Percentiles rank a stretch among this genome's conserved stretches.
These are phyloP conservation scores for Lasiodiplodia hormozganensis DNA, from an alignment of 2,329 filamentous ascomycete species.

Conservation along the genomic window DNA sequence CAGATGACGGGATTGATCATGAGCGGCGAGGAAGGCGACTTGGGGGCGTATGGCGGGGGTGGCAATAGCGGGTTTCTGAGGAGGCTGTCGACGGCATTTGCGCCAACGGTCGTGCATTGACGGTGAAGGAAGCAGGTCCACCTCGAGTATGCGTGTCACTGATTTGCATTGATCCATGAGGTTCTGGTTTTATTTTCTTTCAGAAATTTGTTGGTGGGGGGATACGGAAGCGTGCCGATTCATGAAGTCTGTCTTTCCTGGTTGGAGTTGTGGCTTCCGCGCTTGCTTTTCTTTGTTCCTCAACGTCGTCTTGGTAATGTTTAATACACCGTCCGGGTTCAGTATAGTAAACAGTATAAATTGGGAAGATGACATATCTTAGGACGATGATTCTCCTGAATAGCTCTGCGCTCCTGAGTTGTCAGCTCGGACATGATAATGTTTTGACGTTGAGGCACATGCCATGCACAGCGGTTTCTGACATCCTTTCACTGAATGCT, in stretches of 20 bases:
- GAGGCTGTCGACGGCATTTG: constrained; percentile 20
- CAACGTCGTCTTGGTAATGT: background rate
- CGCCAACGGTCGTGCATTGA: constrained; percentile 21
- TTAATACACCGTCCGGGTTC: background rate
- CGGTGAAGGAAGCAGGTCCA: background rate
- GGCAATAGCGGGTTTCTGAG: constrained; percentile 23
- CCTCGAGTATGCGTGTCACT: background rate
- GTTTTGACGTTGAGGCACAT: too few relatives aligned
- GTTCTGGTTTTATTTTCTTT: background rate
- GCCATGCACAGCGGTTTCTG: too few relatives aligned
- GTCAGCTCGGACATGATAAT: too few relatives aligned
- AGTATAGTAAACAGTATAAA: background rate
- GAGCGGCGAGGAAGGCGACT: background rate
- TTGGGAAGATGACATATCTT: too few relatives aligned
- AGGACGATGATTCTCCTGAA: too few relatives aligned
- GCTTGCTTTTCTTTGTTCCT: background rate
- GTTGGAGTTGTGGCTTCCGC: background rate
- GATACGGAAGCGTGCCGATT: too few relatives aligned
- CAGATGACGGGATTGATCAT: constrained; percentile 3
- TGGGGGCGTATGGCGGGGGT: background rate
- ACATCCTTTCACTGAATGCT: too few relatives aligned
- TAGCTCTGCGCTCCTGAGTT: too few relatives aligned
- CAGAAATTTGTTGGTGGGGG: background rate
- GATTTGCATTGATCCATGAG: background rate
- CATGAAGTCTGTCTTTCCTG: background rate